These are phyloP conservation scores for Leccinum fallax DNA, from an alignment of 1,284 basidiomycete genomes.

Conservation along the genomic window DNA sequence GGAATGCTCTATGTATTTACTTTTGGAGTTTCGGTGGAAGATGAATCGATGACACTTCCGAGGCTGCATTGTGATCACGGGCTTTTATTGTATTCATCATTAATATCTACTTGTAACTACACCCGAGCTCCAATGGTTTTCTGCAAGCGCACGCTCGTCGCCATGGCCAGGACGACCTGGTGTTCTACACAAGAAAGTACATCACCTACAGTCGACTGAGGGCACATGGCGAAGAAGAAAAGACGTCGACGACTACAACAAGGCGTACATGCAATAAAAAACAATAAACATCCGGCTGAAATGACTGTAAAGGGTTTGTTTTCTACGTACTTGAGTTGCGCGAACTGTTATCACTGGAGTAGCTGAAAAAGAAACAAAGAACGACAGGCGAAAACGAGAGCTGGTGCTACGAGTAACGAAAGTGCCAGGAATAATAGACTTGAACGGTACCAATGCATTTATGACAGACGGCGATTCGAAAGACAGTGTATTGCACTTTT, in stretches of 20 bases:
- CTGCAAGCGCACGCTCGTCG: not conserved
- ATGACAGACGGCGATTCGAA: not conserved
- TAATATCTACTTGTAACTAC: too few relatives aligned
- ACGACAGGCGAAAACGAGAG: slow-evolving; percentile 6
- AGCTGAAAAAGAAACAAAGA: slow-evolving; percentile 6
- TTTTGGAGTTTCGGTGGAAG: too few relatives aligned
- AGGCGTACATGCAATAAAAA: slow-evolving; percentile 21
- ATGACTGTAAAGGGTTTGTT: slow-evolving; percentile 12
- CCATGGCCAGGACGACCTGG: not conserved
- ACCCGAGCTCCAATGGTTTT: too few relatives aligned
- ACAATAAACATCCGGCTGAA: slow-evolving; percentile 19
- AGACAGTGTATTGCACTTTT: slow-evolving; percentile 1
- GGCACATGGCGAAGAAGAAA: slow-evolving; percentile 2
- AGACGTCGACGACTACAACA: slow-evolving; percentile 14
- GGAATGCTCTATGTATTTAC: too few relatives aligned
- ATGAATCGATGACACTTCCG: too few relatives aligned
- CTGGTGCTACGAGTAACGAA: slow-evolving; percentile 5
- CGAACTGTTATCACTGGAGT: slow-evolving; percentile 1
- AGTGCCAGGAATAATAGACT: slow-evolving; percentile 10
- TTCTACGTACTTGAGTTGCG: slow-evolving; percentile 12
- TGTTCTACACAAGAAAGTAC: slow-evolving; percentile 25
- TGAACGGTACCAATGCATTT: not conserved
- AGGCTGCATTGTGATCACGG: too few relatives aligned
- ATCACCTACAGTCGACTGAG: slow-evolving; percentile 9
- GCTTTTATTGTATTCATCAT: too few relatives aligned